phyloP scores from a whole-genome alignment of 2,329 filamentous ascomycete genomes.

The Exophiala mesophila region DNA sequence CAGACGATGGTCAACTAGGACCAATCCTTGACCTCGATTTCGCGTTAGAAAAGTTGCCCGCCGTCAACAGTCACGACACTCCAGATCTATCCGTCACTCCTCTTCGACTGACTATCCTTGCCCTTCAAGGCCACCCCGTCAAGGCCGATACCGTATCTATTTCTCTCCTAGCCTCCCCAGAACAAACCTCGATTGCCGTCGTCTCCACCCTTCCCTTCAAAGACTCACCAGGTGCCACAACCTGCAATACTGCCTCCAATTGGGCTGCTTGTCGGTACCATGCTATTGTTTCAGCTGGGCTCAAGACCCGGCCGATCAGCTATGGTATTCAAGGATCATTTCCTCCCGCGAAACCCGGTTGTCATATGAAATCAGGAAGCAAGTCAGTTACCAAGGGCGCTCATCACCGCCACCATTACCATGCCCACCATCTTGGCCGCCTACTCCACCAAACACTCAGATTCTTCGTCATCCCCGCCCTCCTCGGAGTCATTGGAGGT shows the following conservation, averaged over 20 bases:
- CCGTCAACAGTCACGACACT: constrained; percentile 28
- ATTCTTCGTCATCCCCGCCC: constrained; percentile 42
- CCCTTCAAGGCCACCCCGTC: constrained; percentile 39
- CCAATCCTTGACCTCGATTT: constrained; percentile 39
- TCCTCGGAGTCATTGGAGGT: constrained; percentile 43
- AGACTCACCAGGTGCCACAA: constrained; percentile 29
- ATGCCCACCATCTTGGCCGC: constrained; percentile 28
- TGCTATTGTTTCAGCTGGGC: constrained; percentile 37
- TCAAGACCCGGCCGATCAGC: constrained; percentile 28
- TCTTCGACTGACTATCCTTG: constrained; percentile 43
- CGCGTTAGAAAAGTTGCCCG: constrained; percentile 37
- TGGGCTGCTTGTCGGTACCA: constrained; percentile 42
- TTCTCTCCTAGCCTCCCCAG: constrained; percentile 34
- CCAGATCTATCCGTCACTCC: constrained; percentile 33
- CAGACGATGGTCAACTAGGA: constrained; percentile 34
- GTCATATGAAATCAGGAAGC: constrained; percentile 15
- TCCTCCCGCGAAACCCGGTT: constrained; percentile 13
- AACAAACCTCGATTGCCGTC: constrained; percentile 36
- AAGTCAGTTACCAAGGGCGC: constrained; percentile 4
- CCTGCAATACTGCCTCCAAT: constrained; percentile 32
- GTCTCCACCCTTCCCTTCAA: constrained; percentile 33
- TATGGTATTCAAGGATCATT: constrained; percentile 22
- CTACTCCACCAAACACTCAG: constrained; percentile 40
- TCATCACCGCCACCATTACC: constrained; percentile 29
- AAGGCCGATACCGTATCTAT: constrained; percentile 42